Base-by-base conservation (phyloP, 495 filamentous ascomycete species). In the Hypoxylon lienhwacheense region DNA sequence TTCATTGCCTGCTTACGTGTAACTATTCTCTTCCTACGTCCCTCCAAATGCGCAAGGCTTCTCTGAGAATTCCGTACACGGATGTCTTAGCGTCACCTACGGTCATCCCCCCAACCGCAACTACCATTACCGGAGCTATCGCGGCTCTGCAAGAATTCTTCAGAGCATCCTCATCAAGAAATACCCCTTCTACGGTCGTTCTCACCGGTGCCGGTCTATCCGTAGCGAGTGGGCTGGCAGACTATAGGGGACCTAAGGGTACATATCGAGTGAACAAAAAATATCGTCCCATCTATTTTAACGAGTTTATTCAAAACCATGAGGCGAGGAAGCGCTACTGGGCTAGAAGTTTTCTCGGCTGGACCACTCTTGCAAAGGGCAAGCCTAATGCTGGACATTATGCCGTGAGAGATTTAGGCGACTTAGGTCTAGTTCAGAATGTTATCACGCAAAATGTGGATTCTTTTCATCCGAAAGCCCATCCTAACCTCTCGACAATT, bases 361-460 rank as follows among this genome's bases (percentile, higher is more conserved):
- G 91, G 91, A 82, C 87, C 11, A 87, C 79, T 14, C 73, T 97
- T 59, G 67, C 85, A 57, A 85, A 83, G 35, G 89, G 89, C 12
- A 80, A 77, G 62, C 91, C 93, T 2, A 98, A 97, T 64, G 66
- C 75, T 1, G 86, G 84, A 1, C 93, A 98, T 70, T 73, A 76
- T 59, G 90, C 93, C 4, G 80, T 97, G 21, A 74, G 79, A 29
- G 74, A 82, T 47, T 70, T 98, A 33, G 85, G 83, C 5, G 67
- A 79, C 16, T 77, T 90, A 63, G 92, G 90, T 0, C 66, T 89
- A 40, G 71, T 96, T 8, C 82, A 79, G 41, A 83, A 74, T 21
- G 88, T 96, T 21, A 82, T 98, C 56, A 98, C 93, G 32, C 93
- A 98, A 66, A 97, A 97, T 66, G 92, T 97, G 17, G 93, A 98